A percentile compares a stretch with the other conserved stretches of the same genome.
Conservation (phyloP, 2,329 filamentous ascomycete genomes). For the Fusarium citri region DNA sequence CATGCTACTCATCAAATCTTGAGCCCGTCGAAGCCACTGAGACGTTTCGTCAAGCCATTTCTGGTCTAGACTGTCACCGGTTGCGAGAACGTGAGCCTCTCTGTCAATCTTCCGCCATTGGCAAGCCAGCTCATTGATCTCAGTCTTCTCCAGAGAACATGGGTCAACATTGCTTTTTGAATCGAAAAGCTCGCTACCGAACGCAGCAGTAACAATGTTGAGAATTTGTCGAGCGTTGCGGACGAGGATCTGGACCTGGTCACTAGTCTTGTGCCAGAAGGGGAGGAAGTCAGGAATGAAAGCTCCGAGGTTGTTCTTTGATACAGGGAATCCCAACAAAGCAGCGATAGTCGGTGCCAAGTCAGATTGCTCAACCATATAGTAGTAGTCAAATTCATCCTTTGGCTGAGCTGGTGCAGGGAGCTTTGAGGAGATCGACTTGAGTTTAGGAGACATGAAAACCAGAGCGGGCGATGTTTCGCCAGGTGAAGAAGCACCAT, state of each 20-base stretch:
- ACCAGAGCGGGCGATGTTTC: conserved; percentile 94
- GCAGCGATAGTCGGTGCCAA: conserved; percentile 89
- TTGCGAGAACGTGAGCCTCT: conserved; percentile 41
- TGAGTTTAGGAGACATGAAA: conserved; percentile 88
- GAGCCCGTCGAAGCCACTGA: conserved; percentile 76
- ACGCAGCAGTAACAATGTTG: conserved; percentile 79
- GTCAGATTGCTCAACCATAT: conserved; percentile 90
- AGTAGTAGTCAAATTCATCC: conserved; percentile 86
- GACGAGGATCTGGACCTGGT: conserved; percentile 75
- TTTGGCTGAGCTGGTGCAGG: conserved; percentile 67
- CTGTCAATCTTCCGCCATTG: conserved; percentile 65
- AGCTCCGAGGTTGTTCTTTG: conserved; percentile 89
- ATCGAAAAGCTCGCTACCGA: conserved; percentile 63
- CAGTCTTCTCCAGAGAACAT: conserved; percentile 50
- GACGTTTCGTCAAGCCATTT: conserved; percentile 59
- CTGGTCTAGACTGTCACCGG: conserved; percentile 48
- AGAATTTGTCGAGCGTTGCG: conserved; percentile 86
- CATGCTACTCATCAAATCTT: conserved; percentile 85
- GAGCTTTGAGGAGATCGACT: conserved; percentile 59
- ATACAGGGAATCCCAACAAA: conserved; percentile 86
- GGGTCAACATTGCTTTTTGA: conserved; percentile 50
- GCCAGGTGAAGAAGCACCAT: conserved; percentile 91
- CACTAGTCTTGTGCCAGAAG: conserved; percentile 70
- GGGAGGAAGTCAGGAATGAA: conserved; percentile 83
- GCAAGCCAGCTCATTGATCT: conserved; percentile 73